These are phyloP conservation scores for Lactarius pseudohatsudake DNA, from an alignment of 768 basidiomycete genomes.

Conservation along the genomic window DNA sequence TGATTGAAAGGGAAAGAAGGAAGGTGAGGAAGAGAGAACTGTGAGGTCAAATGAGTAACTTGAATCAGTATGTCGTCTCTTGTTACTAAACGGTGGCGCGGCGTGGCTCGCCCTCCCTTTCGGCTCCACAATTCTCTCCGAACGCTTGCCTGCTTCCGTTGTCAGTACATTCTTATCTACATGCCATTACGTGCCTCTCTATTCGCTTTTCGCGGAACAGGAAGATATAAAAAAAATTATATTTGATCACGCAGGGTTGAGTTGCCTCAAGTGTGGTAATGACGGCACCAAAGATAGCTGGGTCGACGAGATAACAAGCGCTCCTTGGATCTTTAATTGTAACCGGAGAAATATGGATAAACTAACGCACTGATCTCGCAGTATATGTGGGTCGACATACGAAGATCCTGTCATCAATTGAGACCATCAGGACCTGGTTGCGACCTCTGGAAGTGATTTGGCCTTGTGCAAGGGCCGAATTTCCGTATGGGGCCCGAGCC, in stretches of 20 bases:
- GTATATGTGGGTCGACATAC: neutral
- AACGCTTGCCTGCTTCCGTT: neutral
- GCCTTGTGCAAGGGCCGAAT: neutral
- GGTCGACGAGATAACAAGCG: neutral
- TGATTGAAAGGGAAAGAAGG: slow-evolving; percentile 32
- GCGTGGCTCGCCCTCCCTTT: neutral
- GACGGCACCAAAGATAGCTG: neutral
- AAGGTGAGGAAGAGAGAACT: neutral
- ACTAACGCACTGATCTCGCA: neutral
- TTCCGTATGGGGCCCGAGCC: neutral
- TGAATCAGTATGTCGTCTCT: neutral
- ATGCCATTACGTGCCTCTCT: slow-evolving; percentile 1
- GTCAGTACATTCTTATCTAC: neutral
- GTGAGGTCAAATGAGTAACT: neutral
- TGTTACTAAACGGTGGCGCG: neutral
- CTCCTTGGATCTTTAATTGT: neutral
- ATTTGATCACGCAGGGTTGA: neutral
- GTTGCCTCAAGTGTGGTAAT: neutral
- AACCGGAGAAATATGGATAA: neutral
- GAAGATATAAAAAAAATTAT: neutral
- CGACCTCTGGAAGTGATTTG: neutral
- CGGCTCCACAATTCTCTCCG: slow-evolving; percentile 24
- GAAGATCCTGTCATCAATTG: neutral
- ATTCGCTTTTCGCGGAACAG: slow-evolving; percentile 1
- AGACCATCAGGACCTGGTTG: neutral